Conservation (phyloP, 1,284 basidiomycete species). For the Bjerkandera adusta region DNA sequence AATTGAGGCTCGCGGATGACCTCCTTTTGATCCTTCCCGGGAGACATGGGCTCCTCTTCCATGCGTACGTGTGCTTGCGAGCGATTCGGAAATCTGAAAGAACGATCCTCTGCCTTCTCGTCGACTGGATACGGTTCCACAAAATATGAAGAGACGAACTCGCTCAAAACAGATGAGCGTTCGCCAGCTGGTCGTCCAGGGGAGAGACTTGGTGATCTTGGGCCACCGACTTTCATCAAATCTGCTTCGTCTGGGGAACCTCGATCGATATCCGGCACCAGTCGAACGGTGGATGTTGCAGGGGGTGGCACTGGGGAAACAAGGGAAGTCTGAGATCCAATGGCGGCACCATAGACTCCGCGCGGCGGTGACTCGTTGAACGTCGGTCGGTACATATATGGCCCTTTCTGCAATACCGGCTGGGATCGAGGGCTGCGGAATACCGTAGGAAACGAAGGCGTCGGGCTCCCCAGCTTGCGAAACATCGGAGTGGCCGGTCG, state of each 20-base stretch:
- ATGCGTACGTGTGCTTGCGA: too few relatives aligned
- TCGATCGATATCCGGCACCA: too few relatives aligned
- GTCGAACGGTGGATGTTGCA: too few relatives aligned
- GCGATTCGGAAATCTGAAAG: too few relatives aligned
- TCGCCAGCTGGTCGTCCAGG: conserved; percentile 11
- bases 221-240: too few relatives aligned
- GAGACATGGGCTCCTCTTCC: not conserved
- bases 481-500: conserved; percentile 22
- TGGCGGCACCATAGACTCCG: not conserved
- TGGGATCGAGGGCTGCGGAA: conserved; percentile 11
- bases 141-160: conserved; percentile 25
- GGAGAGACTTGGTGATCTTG: not conserved
- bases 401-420: not conserved
- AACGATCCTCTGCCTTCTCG: too few relatives aligned
- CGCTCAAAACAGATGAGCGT: conserved; percentile 22
- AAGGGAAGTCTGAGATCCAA: too few relatives aligned
- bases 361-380: not conserved
- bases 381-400: not conserved
- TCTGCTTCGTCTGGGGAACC: not conserved
- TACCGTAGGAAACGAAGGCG: conserved; percentile 13
- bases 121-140: too few relatives aligned
- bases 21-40: not conserved
- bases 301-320: too few relatives aligned
- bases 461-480: conserved; percentile 17
- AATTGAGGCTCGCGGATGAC: conserved; percentile 50